Base-by-base conservation (phyloP, 2,329 filamentous ascomycete genomes). In the Ophiostoma angusticollis region DNA sequence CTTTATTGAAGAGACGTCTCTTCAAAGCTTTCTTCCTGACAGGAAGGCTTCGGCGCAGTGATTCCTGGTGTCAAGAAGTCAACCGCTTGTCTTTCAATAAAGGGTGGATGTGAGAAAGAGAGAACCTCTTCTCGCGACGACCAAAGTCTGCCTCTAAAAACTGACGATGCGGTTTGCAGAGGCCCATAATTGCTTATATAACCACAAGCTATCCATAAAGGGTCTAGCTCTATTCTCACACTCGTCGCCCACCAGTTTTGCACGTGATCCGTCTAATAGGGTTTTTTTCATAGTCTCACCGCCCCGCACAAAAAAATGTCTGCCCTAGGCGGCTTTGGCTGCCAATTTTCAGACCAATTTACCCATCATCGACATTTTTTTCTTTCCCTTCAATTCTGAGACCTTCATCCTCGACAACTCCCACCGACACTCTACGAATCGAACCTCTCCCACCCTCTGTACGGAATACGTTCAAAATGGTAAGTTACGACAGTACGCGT, bases 391-490 rank as follows among this genome's bases (percentile, higher is more conserved):
- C n/a, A n/a, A n/a, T n/a, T n/a, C n/a, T n/a, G n/a, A n/a, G n/a
- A n/a, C n/a, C n/a, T n/a, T n/a, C n/a, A n/a, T n/a, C n/a, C n/a
- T n/a, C n/a, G n/a, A n/a, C n/a, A n/a, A n/a, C n/a, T n/a, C n/a
- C n/a, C n/a, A n/a, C n/a, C n/a, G n/a, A n/a, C n/a, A n/a, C n/a
- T n/a, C n/a, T n/a, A n/a, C n/a, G n/a, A n/a, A n/a, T n/a, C n/a
- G n/a, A n/a, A n/a, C n/a, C n/a, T n/a, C n/a, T n/a, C n/a, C n/a
- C n/a, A n/a, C n/a, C n/a, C n/a, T n/a, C n/a, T n/a, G n/a, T n/a
- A n/a, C n/a, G n/a, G n/a, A 35, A 35, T 40, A 39, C 42, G 40
- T 24, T 40, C 55, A 58, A 50, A 54, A 65, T 65, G 62, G 62
- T 64, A 56, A 27, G 54, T 33, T n/a, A n/a, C n/a, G n/a, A n/a